Conservation (phyloP, 2,329 filamentous ascomycete genomes). For the Aspergillus sp. region DNA sequence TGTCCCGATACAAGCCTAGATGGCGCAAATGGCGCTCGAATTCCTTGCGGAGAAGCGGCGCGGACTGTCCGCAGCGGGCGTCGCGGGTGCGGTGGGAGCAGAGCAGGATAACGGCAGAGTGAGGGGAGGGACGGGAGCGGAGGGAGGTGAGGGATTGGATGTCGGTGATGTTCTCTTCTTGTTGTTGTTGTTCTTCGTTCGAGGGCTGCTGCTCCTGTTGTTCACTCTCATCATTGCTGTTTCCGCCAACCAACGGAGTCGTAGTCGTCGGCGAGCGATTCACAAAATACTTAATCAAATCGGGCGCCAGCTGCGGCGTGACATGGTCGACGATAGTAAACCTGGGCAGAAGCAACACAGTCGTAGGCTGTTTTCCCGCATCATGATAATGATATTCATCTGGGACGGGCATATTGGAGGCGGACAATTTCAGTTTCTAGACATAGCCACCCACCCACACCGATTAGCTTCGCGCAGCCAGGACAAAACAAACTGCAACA, state of each 20-base stretch:
- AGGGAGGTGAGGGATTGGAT: conserved; percentile 45
- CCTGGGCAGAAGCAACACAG: conserved; percentile 78
- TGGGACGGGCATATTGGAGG: conserved; percentile 85
- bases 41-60: conserved; percentile 83
- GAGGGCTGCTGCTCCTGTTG: conserved; percentile 18
- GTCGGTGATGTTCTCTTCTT: conserved; percentile 7
- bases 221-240: conserved; percentile 39
- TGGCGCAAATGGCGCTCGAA: conserved; percentile 86
- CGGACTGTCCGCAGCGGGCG: conserved; percentile 90
- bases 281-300: conserved; percentile 71
- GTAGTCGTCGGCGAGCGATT: conserved; percentile 73
- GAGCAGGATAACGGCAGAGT: conserved; percentile 83
- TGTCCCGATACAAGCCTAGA: conserved; percentile 79
- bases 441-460: background rate
- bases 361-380: conserved; percentile 67
- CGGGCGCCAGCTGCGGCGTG: conserved; percentile 70
- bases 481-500: background rate
- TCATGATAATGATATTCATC: conserved; percentile 60
- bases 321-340: conserved; percentile 84
- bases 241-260: conserved; percentile 55
- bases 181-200: conserved; percentile 5
- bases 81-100: conserved; percentile 95
- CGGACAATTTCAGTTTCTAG: conserved; percentile 84
- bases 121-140: conserved; percentile 69
- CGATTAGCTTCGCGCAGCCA: conserved; percentile 9